phyloP scores from a whole-genome alignment of 2,329 filamentous ascomycete genomes.

The Phaeosphaeriaceae sp. region DNA sequence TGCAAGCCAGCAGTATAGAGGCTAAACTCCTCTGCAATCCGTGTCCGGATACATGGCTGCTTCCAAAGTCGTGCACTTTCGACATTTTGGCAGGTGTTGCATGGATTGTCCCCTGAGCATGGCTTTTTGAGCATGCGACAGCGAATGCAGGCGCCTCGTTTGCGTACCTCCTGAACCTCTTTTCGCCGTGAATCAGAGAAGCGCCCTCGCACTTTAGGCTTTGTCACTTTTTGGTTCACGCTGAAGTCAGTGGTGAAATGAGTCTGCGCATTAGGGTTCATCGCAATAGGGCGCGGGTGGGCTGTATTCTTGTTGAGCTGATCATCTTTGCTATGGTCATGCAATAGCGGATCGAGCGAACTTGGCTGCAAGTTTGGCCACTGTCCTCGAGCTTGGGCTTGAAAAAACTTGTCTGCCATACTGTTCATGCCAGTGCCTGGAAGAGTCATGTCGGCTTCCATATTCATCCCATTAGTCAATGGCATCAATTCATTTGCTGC shows the following conservation, averaged over 20 bases:
- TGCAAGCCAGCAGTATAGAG: constrained; percentile 63
- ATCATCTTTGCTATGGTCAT: constrained; percentile 42
- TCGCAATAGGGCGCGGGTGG: constrained; percentile 47
- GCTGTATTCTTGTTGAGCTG: constrained; percentile 25
- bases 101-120: constrained; percentile 66
- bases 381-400: constrained; percentile 33
- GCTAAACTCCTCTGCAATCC: constrained; percentile 64
- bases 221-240: constrained; percentile 47
- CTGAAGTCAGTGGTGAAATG: constrained; percentile 50
- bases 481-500: constrained; percentile 50
- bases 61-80: constrained; percentile 68
- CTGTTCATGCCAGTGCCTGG: constrained; percentile 27
- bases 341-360: constrained; percentile 43
- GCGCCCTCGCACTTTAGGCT: constrained; percentile 60
- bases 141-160: constrained; percentile 66
- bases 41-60: constrained; percentile 63
- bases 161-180: constrained; percentile 65
- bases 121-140: constrained; percentile 71
- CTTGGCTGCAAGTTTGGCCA: constrained; percentile 41
- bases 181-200: constrained; percentile 63
- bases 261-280: constrained; percentile 44
- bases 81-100: constrained; percentile 64
- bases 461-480: constrained; percentile 36
- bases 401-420: constrained; percentile 47
- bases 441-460: constrained; percentile 46